Conservation (phyloP, 305 asterid species). For the Lippia alba region DNA sequence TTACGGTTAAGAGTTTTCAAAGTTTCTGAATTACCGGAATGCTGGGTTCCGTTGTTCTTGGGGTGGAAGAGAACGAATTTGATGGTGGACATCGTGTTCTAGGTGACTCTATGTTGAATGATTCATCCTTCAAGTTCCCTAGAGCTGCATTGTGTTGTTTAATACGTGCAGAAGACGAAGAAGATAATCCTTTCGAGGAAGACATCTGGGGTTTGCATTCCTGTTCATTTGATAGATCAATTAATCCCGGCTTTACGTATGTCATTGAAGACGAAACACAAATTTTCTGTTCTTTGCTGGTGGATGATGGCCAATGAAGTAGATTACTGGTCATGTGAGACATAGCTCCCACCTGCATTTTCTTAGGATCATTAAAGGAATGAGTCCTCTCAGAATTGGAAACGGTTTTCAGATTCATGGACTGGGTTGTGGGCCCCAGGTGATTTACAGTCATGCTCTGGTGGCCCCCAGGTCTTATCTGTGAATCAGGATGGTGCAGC, state of each 20-base stretch:
- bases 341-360: constrained; percentile 49
- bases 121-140: constrained; percentile 63
- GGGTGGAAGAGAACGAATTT: constrained; percentile 48
- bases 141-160: constrained; percentile 54
- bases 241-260: constrained; percentile 69
- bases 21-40: constrained; percentile 36
- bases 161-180: constrained; percentile 50
- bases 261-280: constrained; percentile 50
- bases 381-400: constrained; percentile 68
- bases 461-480: constrained; percentile 70
- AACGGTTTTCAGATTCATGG: constrained; percentile 53
- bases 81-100: constrained; percentile 56
- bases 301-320: constrained; percentile 52
- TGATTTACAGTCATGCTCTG: constrained; percentile 57
- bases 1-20: not conserved
- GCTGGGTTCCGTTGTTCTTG: constrained; percentile 54
- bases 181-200: constrained; percentile 54
- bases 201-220: constrained; percentile 46
- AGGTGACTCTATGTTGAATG: constrained; percentile 67
- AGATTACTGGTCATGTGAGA: constrained; percentile 54
- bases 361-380: constrained; percentile 59
- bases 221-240: constrained; percentile 76
- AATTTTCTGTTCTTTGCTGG: constrained; percentile 52
- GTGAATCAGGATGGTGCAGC: constrained; percentile 64
- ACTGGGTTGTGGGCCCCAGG: constrained; percentile 53